Percentiles rank a stretch among this genome's conserved stretches.
These are phyloP conservation scores for Lactarius hatsudake DNA, from an alignment of 768 basidiomycete species.

Conservation along the genomic window DNA sequence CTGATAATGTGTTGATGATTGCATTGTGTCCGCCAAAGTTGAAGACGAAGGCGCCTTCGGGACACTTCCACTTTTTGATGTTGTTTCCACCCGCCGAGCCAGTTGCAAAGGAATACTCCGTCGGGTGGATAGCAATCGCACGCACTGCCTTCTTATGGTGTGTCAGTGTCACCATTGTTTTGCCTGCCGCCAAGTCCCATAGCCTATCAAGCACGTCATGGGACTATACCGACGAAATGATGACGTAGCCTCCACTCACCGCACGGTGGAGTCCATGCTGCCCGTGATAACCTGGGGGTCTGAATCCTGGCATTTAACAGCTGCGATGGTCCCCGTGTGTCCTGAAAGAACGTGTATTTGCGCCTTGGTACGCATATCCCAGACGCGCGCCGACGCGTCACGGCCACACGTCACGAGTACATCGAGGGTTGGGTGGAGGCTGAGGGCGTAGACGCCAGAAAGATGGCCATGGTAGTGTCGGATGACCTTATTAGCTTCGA, in stretches of 20 bases:
- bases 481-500: conserved; percentile 98
- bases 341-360: conserved; percentile 92
- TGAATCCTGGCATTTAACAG: conserved; percentile 93
- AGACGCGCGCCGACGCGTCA: conserved; percentile 95
- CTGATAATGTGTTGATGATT: conserved; percentile 92
- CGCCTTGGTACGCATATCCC: conserved; percentile 99
- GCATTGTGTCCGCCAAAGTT: conserved; percentile 97
- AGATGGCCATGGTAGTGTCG: conserved; percentile 98
- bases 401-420: conserved; percentile 93
- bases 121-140: conserved; percentile 90
- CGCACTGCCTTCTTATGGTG: conserved; percentile 99
- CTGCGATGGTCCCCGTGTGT: conserved; percentile 93
- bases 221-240: conserved; percentile 5
- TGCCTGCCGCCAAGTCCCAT: conserved; percentile 98
- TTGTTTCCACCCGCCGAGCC: conserved; percentile 99
- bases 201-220: conserved; percentile 45
- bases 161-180: conserved; percentile 94
- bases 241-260: conserved; percentile 46
- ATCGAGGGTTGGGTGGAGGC: conserved; percentile 93
- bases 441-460: conserved; percentile 93
- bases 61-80: conserved; percentile 99
- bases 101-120: conserved; percentile 94
- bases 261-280: conserved; percentile 96
- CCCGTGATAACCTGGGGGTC: conserved; percentile 98
- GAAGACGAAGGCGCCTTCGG: conserved; percentile 92